Base-by-base conservation (phyloP, 306 rosid genomes). In the Sindora glabra region DNA sequence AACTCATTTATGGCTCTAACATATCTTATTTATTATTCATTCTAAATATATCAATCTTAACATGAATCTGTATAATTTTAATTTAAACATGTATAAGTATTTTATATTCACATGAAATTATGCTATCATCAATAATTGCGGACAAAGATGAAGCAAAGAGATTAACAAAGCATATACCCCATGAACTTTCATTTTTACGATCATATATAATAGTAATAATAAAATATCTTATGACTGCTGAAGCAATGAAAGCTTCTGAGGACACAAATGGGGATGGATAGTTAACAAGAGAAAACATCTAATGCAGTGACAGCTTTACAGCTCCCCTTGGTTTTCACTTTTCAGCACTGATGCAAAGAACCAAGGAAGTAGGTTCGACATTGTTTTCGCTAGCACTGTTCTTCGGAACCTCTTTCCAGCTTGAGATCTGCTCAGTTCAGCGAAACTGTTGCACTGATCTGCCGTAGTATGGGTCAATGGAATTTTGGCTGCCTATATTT, bases 171-270 rank as follows among this genome's bases (percentile, higher is more conserved):
- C n/a, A n/a, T n/a, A n/a, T n/a, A n/a, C n/a, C n/a, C n/a, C n/a
- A n/a, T n/a, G n/a, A n/a, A n/a, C n/a, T n/a, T n/a, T n/a, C n/a
- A n/a, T n/a, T n/a, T n/a, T n/a, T n/a, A n/a, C n/a, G n/a, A n/a
- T n/a, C n/a, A n/a, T n/a, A n/a, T n/a, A n/a, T n/a, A n/a, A n/a
- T n/a, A n/a, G n/a, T n/a, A n/a, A n/a, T n/a, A n/a, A n/a, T n/a
- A n/a, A n/a, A n/a, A n/a, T n/a, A n/a, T 64, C 85, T 94, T 58
- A 86, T 84, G 97, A 84, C 81, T 46, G 97, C 97, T 12, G 99
- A 94, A 75, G 95, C 94, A 19, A 84, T 77, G 61, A 82, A 84
- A 51, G 83, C 84, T 45, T 69, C 79, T 0, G 78, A 76, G 56
- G 76, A 76, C 60, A 69, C 77, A 0, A 68, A 54, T 23, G 76